Evolutionary conservation across 148 eudicot genomes (phyloP).

Genomic region (Persicaria maculosa): DNA sequence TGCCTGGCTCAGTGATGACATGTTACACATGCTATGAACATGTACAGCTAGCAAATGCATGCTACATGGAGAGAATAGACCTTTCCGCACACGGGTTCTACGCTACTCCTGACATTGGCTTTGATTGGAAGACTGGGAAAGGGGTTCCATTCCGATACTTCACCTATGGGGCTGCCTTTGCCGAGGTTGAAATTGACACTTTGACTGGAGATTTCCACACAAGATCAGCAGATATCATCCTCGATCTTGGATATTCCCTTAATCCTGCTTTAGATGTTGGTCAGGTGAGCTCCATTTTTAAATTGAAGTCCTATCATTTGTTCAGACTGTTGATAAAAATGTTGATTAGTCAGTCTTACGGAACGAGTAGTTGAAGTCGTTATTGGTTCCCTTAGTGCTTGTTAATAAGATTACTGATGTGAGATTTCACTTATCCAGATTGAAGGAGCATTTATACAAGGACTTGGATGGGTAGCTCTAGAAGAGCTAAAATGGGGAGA

Average conservation of each 20-base stretch:
- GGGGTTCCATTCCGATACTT: conserved; percentile 79
- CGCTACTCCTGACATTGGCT: conserved; percentile 79
- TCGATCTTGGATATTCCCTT: conserved; percentile 87
- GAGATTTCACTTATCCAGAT: conserved; percentile 39
- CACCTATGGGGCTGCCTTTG: conserved; percentile 94
- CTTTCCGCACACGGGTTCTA: conserved; percentile 95
- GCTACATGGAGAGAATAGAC: conserved; percentile 83
- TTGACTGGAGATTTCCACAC: conserved; percentile 95
- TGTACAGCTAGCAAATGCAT: conserved; percentile 63
- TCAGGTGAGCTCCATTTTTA: conserved; percentile 41
- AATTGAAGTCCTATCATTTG: not conserved
- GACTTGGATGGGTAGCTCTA: conserved; percentile 91
- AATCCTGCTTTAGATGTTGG: conserved; percentile 98
- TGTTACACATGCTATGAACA: not conserved
- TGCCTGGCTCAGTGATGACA: not conserved
- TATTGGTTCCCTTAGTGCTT: not conserved
- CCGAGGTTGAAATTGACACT: conserved; percentile 91
- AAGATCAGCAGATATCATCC: conserved; percentile 61
- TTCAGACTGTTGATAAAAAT: not conserved
- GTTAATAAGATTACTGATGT: not conserved
- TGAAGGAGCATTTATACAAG: conserved; percentile 97
- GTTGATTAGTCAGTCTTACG: not conserved
- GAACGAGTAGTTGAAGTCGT: not conserved
- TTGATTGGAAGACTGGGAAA: conserved; percentile 82
- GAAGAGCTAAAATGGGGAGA: conserved; percentile 99